phyloP scores from a whole-genome alignment of 352 stramenopile genomes.

The Phytopythium delawarense region DNA sequence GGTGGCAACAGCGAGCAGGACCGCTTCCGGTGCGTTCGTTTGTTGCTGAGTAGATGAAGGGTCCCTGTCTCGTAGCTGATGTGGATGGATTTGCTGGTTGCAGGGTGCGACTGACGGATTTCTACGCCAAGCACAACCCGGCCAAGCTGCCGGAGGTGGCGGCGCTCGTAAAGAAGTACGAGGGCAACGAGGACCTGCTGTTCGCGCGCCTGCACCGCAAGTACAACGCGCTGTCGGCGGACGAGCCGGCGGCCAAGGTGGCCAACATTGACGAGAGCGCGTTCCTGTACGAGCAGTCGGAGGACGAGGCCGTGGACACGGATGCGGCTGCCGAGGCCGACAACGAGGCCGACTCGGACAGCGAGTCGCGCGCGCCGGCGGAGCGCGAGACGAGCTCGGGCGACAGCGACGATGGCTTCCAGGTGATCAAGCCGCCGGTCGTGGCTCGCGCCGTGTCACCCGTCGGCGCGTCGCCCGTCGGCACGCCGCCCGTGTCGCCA shows the following conservation, averaged over 20 bases:
- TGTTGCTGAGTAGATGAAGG: neutral
- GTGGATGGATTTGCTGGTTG: conserved; percentile 1
- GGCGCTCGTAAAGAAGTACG: conserved; percentile 66
- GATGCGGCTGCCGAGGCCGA: conserved; percentile 24
- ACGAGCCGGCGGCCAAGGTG: conserved; percentile 25
- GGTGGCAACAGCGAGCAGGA: conserved; percentile 27
- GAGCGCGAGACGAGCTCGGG: conserved; percentile 9
- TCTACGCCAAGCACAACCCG: conserved; percentile 77
- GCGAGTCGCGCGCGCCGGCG: neutral
- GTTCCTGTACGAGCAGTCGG: conserved; percentile 49
- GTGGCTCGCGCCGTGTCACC: conserved; percentile 15
- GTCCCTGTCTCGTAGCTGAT: neutral
- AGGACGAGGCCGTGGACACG: conserved; percentile 26
- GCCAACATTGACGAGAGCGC: conserved; percentile 45
- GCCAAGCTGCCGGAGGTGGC: conserved; percentile 59
- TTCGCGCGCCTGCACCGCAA: conserved; percentile 75
- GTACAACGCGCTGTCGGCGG: conserved; percentile 60
- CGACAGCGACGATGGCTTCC: conserved; percentile 34
- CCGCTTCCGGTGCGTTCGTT: conserved; percentile 37
- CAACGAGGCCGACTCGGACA: conserved; percentile 10
- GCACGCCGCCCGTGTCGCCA: conserved; percentile 34
- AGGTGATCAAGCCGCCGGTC: conserved; percentile 31
- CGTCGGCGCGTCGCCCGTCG: conserved; percentile 14
- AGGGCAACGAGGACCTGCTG: conserved; percentile 73
- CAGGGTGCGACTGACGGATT: conserved; percentile 48